Percentiles rank a stretch among this genome's conserved stretches.
phyloP scores from a whole-genome alignment of 129 eudicot species.

The Deinandra increscens region DNA sequence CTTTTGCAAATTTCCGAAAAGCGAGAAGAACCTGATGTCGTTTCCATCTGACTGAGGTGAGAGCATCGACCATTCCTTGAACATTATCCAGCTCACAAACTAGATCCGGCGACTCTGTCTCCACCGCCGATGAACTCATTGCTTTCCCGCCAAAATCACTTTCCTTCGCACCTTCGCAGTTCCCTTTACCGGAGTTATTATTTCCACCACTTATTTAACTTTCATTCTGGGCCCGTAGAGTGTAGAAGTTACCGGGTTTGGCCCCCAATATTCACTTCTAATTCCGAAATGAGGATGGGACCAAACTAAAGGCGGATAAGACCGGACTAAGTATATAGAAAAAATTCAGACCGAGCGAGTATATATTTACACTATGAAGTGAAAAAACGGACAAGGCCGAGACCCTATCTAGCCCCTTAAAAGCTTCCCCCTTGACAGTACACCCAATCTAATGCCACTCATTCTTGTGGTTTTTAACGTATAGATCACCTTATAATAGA shows the following conservation, averaged over 20 bases:
- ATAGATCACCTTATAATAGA: too few relatives aligned
- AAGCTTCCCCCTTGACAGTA: too few relatives aligned
- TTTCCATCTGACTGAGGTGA: constrained; percentile 93
- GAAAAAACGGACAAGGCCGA: too few relatives aligned
- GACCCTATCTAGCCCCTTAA: too few relatives aligned
- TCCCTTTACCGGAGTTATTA: background rate
- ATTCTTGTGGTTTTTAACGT: too few relatives aligned
- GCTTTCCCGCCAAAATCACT: constrained; percentile 55
- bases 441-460: too few relatives aligned
- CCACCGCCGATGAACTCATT: constrained; percentile 59
- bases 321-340: too few relatives aligned
- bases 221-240: background rate
- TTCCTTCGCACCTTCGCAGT: background rate
- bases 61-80: constrained; percentile 94
- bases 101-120: constrained; percentile 58
- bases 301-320: too few relatives aligned
- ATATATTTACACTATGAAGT: too few relatives aligned
- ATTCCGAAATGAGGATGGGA: too few relatives aligned
- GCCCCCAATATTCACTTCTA: background rate
- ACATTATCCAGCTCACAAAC: constrained; percentile 82
- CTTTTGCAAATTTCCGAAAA: background rate
- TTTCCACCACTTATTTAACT: background rate
- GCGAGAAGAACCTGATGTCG: constrained; percentile 63
- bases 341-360: too few relatives aligned
- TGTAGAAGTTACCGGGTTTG: background rate